Evolutionary conservation across 2,329 filamentous ascomycete species (phyloP).

Genomic region (Zasmidium cellare): DNA sequence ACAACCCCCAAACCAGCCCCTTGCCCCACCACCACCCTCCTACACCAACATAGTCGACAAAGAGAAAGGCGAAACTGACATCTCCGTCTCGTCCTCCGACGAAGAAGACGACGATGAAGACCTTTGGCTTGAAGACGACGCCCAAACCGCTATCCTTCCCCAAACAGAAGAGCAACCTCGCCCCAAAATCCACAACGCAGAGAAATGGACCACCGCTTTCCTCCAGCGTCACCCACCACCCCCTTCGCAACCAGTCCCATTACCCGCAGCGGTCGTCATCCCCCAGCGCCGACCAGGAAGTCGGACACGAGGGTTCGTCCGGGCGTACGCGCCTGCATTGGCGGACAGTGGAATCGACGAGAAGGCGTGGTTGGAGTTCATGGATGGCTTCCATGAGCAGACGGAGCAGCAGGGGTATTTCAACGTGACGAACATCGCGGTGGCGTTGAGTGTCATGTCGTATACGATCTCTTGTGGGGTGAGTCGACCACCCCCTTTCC

Average conservation of each 20-base stretch:
- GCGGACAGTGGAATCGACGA: slow-evolving; percentile 46
- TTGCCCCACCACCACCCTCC: neutral
- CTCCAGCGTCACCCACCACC: slow-evolving; percentile 1
- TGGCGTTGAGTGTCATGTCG: slow-evolving; percentile 1
- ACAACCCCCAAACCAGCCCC: neutral
- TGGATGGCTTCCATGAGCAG: slow-evolving; percentile 44
- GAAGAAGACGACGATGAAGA: slow-evolving; percentile 18
- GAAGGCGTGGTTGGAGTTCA: slow-evolving; percentile 46
- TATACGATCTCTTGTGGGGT: neutral
- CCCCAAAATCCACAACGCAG: neutral
- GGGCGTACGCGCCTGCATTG: slow-evolving; percentile 51
- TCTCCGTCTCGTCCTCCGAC: neutral
- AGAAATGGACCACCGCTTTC: slow-evolving; percentile 7
- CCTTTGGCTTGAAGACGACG: slow-evolving; percentile 19
- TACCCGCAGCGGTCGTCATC: slow-evolving; percentile 49
- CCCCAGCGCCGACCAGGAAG: slow-evolving; percentile 51
- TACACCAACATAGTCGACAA: neutral
- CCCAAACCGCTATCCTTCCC: neutral
- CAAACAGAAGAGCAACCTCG: neutral
- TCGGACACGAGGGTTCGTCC: slow-evolving; percentile 49
- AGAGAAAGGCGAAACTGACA: neutral
- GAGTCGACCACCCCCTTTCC: too few species aligned
- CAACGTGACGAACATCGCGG: slow-evolving; percentile 7
- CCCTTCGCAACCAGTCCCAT: neutral
- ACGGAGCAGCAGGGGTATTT: slow-evolving; percentile 34